Conservation (phyloP, 2,329 filamentous ascomycete species). For the Zymoseptoria passerinii region DNA sequence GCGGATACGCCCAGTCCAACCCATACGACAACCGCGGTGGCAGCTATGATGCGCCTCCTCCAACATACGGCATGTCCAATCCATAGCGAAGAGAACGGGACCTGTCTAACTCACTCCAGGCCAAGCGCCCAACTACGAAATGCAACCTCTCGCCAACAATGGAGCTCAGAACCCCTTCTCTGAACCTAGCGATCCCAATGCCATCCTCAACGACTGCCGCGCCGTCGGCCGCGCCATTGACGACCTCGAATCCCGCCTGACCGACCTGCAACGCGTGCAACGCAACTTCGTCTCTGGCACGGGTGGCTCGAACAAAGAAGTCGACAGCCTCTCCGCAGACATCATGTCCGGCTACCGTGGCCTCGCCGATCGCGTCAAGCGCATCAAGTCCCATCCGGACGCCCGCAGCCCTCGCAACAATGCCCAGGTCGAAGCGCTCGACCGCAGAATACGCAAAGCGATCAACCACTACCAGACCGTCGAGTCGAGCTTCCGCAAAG, state of each 20-base stretch:
- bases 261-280: constrained; percentile 63
- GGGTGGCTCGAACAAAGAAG: constrained; percentile 52
- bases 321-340: constrained; percentile 65
- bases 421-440: constrained; percentile 71
- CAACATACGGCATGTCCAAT: constrained; percentile 19
- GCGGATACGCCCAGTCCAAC: constrained; percentile 48
- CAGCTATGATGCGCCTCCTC: constrained; percentile 21
- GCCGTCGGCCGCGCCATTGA: constrained; percentile 72
- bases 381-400: constrained; percentile 71
- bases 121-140: constrained; percentile 51
- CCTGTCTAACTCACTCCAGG: constrained; percentile 3
- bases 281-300: constrained; percentile 62
- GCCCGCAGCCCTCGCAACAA: constrained; percentile 64
- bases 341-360: constrained; percentile 77
- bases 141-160: constrained; percentile 50
- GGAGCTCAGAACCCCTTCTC: constrained; percentile 17
- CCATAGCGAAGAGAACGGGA: background rate
- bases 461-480: constrained; percentile 75
- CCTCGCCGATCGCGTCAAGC: constrained; percentile 69
- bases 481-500: constrained; percentile 72
- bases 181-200: constrained; percentile 53
- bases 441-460: constrained; percentile 68
- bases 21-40: constrained; percentile 40
- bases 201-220: constrained; percentile 75
- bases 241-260: constrained; percentile 62